phyloP scores from a whole-genome alignment of 176 grass and related monocot genomes.

The Puya raimondii region DNA sequence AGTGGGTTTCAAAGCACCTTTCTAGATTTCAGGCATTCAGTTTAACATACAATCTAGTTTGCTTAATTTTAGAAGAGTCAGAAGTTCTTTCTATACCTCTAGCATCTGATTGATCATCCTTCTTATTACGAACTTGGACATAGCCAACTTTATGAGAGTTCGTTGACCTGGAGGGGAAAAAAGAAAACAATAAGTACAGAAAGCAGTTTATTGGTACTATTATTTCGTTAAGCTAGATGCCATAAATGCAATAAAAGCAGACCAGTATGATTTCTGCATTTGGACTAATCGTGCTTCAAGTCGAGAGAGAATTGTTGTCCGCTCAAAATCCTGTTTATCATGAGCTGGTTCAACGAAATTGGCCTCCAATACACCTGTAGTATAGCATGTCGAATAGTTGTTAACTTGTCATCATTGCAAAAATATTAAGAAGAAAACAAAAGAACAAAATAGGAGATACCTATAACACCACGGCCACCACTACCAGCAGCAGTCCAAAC shows the following conservation, averaged over 20 bases:
- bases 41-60: not conserved
- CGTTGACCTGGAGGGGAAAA: conserved; percentile 35
- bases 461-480: conserved; percentile 96
- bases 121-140: conserved; percentile 32
- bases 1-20: not conserved
- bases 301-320: conserved; percentile 86
- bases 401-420: not conserved
- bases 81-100: conserved; percentile 32
- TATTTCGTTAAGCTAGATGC: conserved; percentile 1
- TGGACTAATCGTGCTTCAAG: conserved; percentile 71
- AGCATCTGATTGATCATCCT: conserved; percentile 24
- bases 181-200: not conserved
- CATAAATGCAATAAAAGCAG: conserved; percentile 16
- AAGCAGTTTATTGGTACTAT: conserved; percentile 5
- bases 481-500: conserved; percentile 90
- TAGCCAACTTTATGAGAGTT: conserved; percentile 86
- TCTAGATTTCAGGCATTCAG: not conserved
- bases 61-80: not conserved
- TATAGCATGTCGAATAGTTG: not conserved
- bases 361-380: conserved; percentile 81
- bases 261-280: conserved; percentile 98
- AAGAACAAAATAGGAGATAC: conserved; percentile 29
- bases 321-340: conserved; percentile 98
- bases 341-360: conserved; percentile 98
- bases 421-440: conserved; percentile 6